Base-by-base conservation (phyloP, 371 early-diverging fungal genomes). In the Mucor circinelloides region DNA sequence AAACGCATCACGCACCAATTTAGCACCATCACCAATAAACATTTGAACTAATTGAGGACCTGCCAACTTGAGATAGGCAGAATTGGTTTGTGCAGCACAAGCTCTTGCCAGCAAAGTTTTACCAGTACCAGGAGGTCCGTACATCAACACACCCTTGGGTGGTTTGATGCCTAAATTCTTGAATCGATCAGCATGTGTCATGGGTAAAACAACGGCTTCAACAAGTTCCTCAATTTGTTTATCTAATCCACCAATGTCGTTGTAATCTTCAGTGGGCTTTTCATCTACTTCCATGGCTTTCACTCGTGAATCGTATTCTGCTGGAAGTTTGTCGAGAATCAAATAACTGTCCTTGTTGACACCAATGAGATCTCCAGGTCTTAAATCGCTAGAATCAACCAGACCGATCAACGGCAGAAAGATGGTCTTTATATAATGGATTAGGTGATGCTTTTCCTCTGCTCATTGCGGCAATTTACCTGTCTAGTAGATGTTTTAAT, bases 241-340 rank as follows among this genome's bases (percentile, higher is more conserved):
- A 71, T 97, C 98, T 67, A 99, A 81, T 23, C 99, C 99, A 70
- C 99, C 99, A 73, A 99, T 95, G 74, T 99, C 99, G 75, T 91
- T 96, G 79, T 99, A 99, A 66, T 97, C 97, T 78, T 99, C 99
- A 9, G 95, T 96, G 8, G 99, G 99, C 80, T 99, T 99, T 79
- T 99, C 99, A 76, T 99, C 99, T 21, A 99, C 97, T 81, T 99
- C 99, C 99, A 99, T 99, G 12, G 99, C 99, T 80, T 99, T 99
- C 57, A 99, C 99, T 57, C 99, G 92, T 32, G 96, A 93, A 80
- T 99, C 99, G 74, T 98, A 99, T 76, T 99, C 99, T 32, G 99
- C 92, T 12, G 99, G 99, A 50, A 99, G 88, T 76, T 93, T 97
- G 65, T 99, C 99, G 76, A 99, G 89, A 63, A 99, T 92, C 74